Percentiles rank a stretch among this genome's conserved stretches.
Conservation (phyloP, 2,329 filamentous ascomycete species). For the Apiospora arundinis region DNA sequence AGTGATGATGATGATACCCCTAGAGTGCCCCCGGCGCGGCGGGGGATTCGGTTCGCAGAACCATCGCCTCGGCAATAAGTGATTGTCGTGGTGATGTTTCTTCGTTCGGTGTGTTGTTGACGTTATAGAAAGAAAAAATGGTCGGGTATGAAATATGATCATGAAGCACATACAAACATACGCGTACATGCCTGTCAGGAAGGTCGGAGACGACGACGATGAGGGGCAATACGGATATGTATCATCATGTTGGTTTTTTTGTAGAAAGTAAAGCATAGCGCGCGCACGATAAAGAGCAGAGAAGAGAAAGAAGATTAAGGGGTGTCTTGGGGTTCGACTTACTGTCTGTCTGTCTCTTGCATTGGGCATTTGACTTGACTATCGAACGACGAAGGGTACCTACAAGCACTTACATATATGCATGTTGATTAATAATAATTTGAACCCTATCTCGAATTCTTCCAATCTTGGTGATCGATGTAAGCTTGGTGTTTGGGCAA, state of each 20-base stretch:
- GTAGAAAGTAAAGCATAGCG: slow-evolving; percentile 2
- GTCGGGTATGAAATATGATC: background rate
- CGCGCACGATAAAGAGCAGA: background rate
- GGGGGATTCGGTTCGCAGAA: slow-evolving; percentile 69
- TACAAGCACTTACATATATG: background rate
- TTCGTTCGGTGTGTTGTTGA: background rate
- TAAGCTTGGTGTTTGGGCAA: no score
- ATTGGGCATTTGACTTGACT: background rate
- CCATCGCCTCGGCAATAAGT: slow-evolving; percentile 31
- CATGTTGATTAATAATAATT: background rate
- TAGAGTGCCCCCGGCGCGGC: slow-evolving; percentile 56
- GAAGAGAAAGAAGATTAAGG: background rate
- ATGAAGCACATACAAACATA: background rate
- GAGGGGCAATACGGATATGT: background rate
- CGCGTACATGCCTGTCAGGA: background rate
- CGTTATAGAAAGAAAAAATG: background rate
- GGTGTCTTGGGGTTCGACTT: background rate
- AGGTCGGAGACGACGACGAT: background rate
- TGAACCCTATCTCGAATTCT: background rate
- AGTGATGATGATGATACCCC: slow-evolving; percentile 65
- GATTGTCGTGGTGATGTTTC: background rate
- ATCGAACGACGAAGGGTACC: background rate
- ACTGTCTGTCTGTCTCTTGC: background rate
- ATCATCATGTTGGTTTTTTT: background rate
- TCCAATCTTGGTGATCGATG: background rate